A percentile compares a stretch with the other conserved stretches of the same genome.
Evolutionary conservation across 768 basidiomycete genomes (phyloP).

Genomic region (Psilocybe azurescens): DNA sequence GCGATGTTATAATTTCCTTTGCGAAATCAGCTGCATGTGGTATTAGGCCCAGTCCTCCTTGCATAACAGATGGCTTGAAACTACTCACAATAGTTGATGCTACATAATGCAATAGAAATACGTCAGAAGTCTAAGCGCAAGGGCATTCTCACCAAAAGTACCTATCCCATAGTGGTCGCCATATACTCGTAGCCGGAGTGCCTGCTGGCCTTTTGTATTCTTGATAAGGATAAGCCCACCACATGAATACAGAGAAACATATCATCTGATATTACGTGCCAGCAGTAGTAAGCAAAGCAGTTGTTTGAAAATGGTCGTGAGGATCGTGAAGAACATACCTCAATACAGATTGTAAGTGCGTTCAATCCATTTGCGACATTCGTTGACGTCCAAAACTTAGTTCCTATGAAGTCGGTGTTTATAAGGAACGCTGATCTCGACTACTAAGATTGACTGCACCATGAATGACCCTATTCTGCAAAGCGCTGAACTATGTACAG

Average conservation of each 20-base stretch:
- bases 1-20: conserved; percentile 21
- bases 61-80: background rate
- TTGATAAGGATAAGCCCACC: conserved; percentile 78
- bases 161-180: conserved; percentile 78
- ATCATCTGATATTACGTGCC: conserved; percentile 66
- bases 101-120: conserved; percentile 11
- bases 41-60: background rate
- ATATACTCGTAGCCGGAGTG: conserved; percentile 53
- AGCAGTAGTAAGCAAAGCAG: conserved; percentile 3
- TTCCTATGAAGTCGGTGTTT: conserved; percentile 43
- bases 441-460: conserved; percentile 36
- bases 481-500: conserved; percentile 57
- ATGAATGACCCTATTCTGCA: conserved; percentile 75
- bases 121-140: background rate
- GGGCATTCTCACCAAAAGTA: conserved; percentile 34
- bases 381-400: conserved; percentile 81
- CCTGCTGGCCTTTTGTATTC: conserved; percentile 65
- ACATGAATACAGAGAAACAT: conserved; percentile 76
- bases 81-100: conserved; percentile 37
- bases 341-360: conserved; percentile 83
- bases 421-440: background rate
- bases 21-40: conserved; percentile 21
- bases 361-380: conserved; percentile 88
- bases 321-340: conserved; percentile 47
- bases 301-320: too few species aligned